Evolutionary conservation across 306 rosid genomes (phyloP), one percentile per base, ranked within the genome.

Genomic region (Sesbania bispinosa): DNA sequence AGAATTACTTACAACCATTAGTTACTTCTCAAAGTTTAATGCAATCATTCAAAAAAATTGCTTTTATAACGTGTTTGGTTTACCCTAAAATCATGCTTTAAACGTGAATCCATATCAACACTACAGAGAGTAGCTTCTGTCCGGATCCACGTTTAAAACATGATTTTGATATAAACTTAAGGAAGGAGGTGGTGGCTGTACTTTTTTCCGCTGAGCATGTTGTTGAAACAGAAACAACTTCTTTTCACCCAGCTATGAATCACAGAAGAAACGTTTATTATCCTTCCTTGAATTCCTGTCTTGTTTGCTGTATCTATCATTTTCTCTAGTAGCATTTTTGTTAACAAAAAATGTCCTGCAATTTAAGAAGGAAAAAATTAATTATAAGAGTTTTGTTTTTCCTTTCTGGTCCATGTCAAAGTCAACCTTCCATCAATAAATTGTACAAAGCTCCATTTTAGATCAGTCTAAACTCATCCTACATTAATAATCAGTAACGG

Each of bases 241-340:
- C 82, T 85, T 79, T 85, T 89, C 20, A 94, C 99, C 99, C 97
- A 91, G 67, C 84, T 59, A 82, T 94, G 97, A 32, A 91, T 79
- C 70, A 85, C 82, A 0, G 99, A 94, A 36, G 99, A 85, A 47
- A 94, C 84, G 68, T 91, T 91, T 47, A 94, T 81, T 53, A 94
- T 94, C 77, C 96, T 91, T 79, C 99, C 97, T 85, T 87, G 79
- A 50, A 89, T 85, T n/a, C 96, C 97, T 19, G 91, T 89, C 62
- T 77, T 79, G 52, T 88, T 86, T 71, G 97, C 93, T 7, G 95
- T 89, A 62, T 86, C 91, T 83, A 89, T 81, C 96, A 94, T 85
- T 77, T 85, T 94, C 47, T 94, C 96, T 57, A 89, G n/a, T 43
- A 94, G 80, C 88, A 79, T 82, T 73, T 91, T 92, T 30, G 99